These are phyloP conservation scores for Boletus sp. DNA, from an alignment of 1,284 basidiomycete species.

Conservation along the genomic window DNA sequence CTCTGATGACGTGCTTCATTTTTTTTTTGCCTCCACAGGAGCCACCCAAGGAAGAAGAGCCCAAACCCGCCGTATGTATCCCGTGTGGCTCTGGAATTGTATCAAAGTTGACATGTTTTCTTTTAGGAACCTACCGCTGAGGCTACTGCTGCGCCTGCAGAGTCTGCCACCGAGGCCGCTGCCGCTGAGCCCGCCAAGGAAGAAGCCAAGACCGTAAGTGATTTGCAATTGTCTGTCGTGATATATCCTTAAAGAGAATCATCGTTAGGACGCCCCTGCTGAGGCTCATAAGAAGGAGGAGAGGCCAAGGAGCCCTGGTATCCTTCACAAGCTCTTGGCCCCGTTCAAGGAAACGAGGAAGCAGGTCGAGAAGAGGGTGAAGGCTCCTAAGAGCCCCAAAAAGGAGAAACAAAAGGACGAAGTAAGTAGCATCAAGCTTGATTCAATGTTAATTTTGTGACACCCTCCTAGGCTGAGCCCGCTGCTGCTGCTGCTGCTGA, in stretches of 20 bases:
- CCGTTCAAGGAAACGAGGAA: slow-evolving; percentile 54
- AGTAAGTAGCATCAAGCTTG: slow-evolving; percentile 32
- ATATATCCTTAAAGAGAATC: neutral
- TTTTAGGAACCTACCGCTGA: slow-evolving; percentile 35
- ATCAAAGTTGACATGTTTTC: neutral
- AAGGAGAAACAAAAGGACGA: slow-evolving; percentile 76
- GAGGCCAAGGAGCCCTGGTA: slow-evolving; percentile 69
- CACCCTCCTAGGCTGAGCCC: slow-evolving; percentile 12
- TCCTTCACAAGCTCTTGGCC: slow-evolving; percentile 67
- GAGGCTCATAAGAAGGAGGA: slow-evolving; percentile 65
- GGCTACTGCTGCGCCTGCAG: slow-evolving; percentile 35
- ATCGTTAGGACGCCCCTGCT: slow-evolving; percentile 36
- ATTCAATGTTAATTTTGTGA: neutral
- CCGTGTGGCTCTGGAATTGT: accelerated
- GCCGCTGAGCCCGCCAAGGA: slow-evolving; percentile 46
- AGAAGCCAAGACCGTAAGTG: slow-evolving; percentile 56
- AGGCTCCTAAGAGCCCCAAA: slow-evolving; percentile 47
- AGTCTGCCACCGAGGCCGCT: slow-evolving; percentile 34
- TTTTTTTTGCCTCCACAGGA: slow-evolving; percentile 36
- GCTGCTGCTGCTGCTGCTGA: slow-evolving; percentile 23
- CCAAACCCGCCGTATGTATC: slow-evolving; percentile 40
- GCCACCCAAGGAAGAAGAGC: slow-evolving; percentile 47
- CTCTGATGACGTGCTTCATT: neutral
- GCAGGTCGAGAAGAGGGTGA: slow-evolving; percentile 49
- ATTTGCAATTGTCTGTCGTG: too few relatives aligned